phyloP scores from a whole-genome alignment of 2,329 filamentous ascomycete species.

The Xylaria sp. region DNA sequence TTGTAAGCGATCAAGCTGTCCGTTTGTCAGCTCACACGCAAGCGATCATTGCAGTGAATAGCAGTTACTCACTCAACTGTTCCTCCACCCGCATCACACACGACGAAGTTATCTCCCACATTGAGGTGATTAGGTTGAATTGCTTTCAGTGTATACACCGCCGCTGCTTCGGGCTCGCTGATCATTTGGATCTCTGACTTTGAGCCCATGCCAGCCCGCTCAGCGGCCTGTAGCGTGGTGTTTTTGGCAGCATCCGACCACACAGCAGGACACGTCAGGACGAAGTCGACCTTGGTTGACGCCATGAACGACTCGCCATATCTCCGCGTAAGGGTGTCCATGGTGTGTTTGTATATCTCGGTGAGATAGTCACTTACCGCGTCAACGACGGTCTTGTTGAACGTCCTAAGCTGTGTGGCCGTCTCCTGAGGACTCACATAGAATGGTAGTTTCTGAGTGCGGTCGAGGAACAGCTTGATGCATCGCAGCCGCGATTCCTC shows the following conservation, averaged over 20 bases:
- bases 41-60: neutral
- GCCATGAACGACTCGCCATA: conserved; percentile 84
- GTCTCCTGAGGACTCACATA: conserved; percentile 83
- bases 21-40: neutral
- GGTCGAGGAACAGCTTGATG: conserved; percentile 86
- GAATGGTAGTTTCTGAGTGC: conserved; percentile 81
- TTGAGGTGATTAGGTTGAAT: conserved; percentile 80
- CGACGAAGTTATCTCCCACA: conserved; percentile 72
- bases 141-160: conserved; percentile 81
- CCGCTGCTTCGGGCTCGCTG: conserved; percentile 81
- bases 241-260: conserved; percentile 90
- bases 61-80: conserved; percentile 71
- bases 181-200: conserved; percentile 79
- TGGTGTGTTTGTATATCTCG: conserved; percentile 79
- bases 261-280: conserved; percentile 83
- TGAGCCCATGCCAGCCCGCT: conserved; percentile 80
- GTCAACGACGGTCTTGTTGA: conserved; percentile 80
- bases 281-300: conserved; percentile 79
- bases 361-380: conserved; percentile 83
- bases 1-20: conserved; percentile 79
- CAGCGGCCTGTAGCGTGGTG: conserved; percentile 79
- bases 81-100: conserved; percentile 71
- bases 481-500: conserved; percentile 80
- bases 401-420: conserved; percentile 77
- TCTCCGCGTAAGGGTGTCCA: conserved; percentile 77